phyloP scores from a whole-genome alignment of 2,329 filamentous ascomycete genomes.

The Tolypocladium ophioglossoides region DNA sequence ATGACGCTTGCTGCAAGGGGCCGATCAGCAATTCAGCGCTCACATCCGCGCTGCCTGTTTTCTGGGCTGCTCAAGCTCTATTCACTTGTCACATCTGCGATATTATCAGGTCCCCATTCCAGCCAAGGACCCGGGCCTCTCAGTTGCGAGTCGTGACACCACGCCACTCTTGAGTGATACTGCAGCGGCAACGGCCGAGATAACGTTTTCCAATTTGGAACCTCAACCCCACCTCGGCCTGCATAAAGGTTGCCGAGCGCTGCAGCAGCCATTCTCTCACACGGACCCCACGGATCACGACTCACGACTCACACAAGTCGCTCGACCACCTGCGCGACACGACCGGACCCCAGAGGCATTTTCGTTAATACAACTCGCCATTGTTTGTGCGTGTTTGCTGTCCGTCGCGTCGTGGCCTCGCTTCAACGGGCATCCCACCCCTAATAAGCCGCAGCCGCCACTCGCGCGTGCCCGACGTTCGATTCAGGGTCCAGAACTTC shows the following conservation, averaged over 20 bases:
- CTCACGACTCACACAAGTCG: too few relatives aligned
- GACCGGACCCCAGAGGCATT: background rate
- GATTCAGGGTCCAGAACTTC: background rate
- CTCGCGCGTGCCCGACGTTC: background rate
- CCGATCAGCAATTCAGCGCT: too few relatives aligned
- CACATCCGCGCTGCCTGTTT: too few relatives aligned
- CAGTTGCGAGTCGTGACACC: background rate
- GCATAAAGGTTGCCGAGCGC: background rate
- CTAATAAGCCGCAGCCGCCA: too few relatives aligned
- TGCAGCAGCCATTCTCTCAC: background rate
- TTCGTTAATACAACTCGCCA: background rate
- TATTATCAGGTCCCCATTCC: background rate
- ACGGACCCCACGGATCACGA: background rate
- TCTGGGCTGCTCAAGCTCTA: too few relatives aligned
- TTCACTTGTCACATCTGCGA: too few relatives aligned
- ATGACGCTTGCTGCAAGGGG: too few relatives aligned
- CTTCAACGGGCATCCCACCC: background rate
- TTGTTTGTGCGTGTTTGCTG: background rate
- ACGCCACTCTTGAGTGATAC: background rate
- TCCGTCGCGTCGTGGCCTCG: background rate
- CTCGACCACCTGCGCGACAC: background rate
- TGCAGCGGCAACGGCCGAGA: background rate
- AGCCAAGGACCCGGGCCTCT: background rate
- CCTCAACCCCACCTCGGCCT: background rate
- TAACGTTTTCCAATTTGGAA: background rate